Percentiles rank a stretch among this genome's conserved stretches.
These are phyloP conservation scores for Sequoiadendron giganteum DNA, from an alignment of 75 land plant species.

Conservation along the genomic window DNA sequence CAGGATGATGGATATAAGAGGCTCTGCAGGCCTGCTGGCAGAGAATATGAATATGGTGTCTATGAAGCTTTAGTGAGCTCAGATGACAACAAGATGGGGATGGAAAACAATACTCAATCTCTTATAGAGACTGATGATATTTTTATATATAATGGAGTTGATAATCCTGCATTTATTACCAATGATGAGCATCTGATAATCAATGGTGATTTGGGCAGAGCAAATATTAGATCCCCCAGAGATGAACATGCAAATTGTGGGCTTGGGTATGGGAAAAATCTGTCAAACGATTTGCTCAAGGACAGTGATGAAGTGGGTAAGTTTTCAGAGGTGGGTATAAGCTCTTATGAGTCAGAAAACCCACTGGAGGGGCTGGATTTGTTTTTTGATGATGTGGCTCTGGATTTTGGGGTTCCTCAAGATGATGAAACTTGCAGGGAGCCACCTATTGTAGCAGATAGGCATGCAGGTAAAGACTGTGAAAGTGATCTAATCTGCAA, in stretches of 20 bases:
- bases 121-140: background rate
- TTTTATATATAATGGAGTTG: background rate
- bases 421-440: background rate
- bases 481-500: background rate
- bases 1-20: background rate
- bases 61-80: background rate
- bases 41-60: background rate
- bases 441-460: background rate
- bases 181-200: background rate
- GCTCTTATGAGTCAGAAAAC: background rate
- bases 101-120: background rate
- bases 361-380: constrained; percentile 9
- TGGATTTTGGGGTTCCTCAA: constrained; percentile 7
- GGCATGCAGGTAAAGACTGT: background rate
- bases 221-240: background rate
- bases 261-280: background rate
- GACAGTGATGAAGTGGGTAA: background rate
- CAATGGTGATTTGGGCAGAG: background rate
- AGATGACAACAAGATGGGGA: background rate
- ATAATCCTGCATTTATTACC: background rate
- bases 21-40: background rate
- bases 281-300: background rate
- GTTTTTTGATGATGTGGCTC: constrained; percentile 3
- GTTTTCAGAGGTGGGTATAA: background rate
- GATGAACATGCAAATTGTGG: background rate